Evolutionary conservation across 495 filamentous ascomycete genomes (phyloP).

Genomic region (Podospora pseudopauciseta): DNA sequence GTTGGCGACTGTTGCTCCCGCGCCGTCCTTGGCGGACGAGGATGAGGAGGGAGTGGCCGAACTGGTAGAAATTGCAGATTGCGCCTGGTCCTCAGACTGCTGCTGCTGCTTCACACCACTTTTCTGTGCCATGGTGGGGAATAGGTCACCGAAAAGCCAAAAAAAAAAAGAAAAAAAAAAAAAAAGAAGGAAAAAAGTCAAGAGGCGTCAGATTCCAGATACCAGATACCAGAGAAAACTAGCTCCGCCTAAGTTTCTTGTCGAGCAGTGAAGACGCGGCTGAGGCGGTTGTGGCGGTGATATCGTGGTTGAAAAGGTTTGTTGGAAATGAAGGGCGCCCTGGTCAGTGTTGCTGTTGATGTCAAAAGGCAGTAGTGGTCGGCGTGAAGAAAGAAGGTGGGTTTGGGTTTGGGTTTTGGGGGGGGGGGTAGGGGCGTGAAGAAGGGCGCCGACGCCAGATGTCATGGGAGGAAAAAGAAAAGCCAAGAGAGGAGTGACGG

Average conservation of each 20-base stretch:
- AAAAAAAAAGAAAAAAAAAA: not conserved
- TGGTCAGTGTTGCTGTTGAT: not conserved
- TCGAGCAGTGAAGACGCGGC: slow-evolving; percentile 12
- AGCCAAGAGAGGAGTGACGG: slow-evolving; percentile 9
- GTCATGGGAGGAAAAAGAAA: slow-evolving; percentile 16
- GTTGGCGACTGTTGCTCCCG: slow-evolving; percentile 3
- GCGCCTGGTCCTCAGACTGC: not conserved
- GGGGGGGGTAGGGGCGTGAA: slow-evolving; percentile 1
- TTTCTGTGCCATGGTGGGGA: slow-evolving; percentile 6
- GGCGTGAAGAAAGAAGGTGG: slow-evolving; percentile 7
- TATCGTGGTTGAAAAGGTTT: not conserved
- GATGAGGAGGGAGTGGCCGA: not conserved
- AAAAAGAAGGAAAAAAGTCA: not conserved
- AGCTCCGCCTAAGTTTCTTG: slow-evolving; percentile 5
- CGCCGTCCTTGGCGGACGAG: not conserved
- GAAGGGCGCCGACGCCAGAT: slow-evolving; percentile 11
- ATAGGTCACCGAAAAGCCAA: not conserved
- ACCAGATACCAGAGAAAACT: slow-evolving; percentile 10
- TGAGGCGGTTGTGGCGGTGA: slow-evolving; percentile 9
- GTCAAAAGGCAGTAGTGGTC: slow-evolving; percentile 10
- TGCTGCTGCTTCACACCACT: slow-evolving; percentile 1
- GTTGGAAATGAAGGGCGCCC: not conserved
- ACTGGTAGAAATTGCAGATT: slow-evolving; percentile 2
- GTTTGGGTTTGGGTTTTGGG: not conserved
- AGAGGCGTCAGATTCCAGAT: slow-evolving; percentile 2